Evolutionary conservation across 164 flowering plant species (phyloP).

Genomic region (Santalum album): DNA sequence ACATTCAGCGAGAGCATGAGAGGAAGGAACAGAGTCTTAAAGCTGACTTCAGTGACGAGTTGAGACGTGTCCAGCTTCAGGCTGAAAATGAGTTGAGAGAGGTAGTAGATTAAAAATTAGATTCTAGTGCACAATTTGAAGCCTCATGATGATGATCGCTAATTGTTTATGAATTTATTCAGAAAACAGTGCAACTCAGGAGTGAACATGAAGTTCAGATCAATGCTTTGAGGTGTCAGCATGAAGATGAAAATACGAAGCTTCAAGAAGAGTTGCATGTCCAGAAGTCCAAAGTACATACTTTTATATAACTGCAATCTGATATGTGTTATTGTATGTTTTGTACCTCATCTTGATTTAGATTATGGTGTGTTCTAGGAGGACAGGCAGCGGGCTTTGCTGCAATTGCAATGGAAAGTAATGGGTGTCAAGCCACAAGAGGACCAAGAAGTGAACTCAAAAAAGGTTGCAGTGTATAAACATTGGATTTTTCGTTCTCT

Average conservation of each 20-base stretch:
- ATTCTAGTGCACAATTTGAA: background rate
- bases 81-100: constrained; percentile 72
- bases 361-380: constrained; percentile 39
- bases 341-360: constrained; percentile 2
- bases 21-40: constrained; percentile 39
- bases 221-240: constrained; percentile 51
- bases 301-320: background rate
- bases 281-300: constrained; percentile 65
- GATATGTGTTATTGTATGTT: background rate
- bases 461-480: constrained; percentile 64
- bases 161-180: constrained; percentile 4
- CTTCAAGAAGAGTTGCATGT: constrained; percentile 72
- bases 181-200: constrained; percentile 48
- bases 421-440: constrained; percentile 69
- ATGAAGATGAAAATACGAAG: constrained; percentile 64
- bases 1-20: constrained; percentile 52
- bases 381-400: constrained; percentile 74
- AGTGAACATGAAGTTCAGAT: constrained; percentile 72
- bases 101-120: constrained; percentile 27
- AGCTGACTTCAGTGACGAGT: constrained; percentile 49
- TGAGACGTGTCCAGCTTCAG: constrained; percentile 42
- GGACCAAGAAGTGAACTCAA: constrained; percentile 79
- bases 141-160: constrained; percentile 2
- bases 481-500: no score
- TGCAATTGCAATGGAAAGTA: constrained; percentile 92